Evolutionary conservation across 2,329 filamentous ascomycete species (phyloP), one percentile per base, ranked within the genome.

Genomic region (Lachnellula suecica): DNA sequence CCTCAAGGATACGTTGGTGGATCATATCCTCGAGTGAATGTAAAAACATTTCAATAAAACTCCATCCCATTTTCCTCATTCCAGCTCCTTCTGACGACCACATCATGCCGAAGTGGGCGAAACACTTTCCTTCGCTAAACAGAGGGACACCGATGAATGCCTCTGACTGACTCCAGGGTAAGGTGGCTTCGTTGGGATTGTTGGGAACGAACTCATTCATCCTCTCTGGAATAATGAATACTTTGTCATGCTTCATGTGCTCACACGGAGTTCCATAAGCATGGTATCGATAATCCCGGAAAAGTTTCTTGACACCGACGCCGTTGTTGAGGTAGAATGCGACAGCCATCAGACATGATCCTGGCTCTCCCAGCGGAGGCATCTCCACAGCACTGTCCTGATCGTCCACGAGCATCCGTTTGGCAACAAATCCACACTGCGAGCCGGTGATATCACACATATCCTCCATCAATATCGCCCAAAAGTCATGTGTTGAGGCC

Each of bases 231-330:
- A 89, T 82, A 51, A 88, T 69, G 64, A 87, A 85, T 46, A 87
- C 81, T 66, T 88, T 87, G 70, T 88, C 84, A 65, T 88, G 81
- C 59, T 81, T 82, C 85, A 89, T 88, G 64, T 86, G 79, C 31
- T 79, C 79, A 67, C 85, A 85, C 4, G 85, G 84, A 57, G 83
- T 64, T 27, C 62, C 81, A 59, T 84, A 85, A 34, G 83, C 79
- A 60, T 83, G 78, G 67, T 85, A 87, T 58, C 82, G 81, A 70
- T 82, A 81, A 61, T 87, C 79, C 56, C 78, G 77, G 59, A 82
- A 72, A 46, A 83, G 74, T 22, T 76, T 72, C 55, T 76, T 74
- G 47, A 71, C 72, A 49, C 76, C 75, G 45, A 74, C 72, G 24
- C 80, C 83, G 60, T 84, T 79, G 61, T 85, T 82, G 69, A 84